Evolutionary conservation across 2,329 filamentous ascomycete genomes (phyloP), one percentile per base, ranked within the genome.

Genomic region (Trichoderma afroharzianum): DNA sequence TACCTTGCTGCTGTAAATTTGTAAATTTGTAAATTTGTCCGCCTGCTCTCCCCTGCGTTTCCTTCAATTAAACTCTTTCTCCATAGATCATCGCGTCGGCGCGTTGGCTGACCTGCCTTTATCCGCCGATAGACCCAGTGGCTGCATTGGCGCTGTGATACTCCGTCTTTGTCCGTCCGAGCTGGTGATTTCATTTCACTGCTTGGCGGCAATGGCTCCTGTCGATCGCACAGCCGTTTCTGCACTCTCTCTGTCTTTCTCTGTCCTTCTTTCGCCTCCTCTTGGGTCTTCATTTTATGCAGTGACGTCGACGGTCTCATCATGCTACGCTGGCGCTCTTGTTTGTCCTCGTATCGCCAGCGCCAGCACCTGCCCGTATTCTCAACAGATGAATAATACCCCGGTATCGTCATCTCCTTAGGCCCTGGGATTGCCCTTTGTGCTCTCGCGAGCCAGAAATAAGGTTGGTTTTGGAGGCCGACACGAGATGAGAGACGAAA

Each of bases 1-100:
- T 36, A 36, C 33, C 33, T 36, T 36, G 33, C 39, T 43, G 39
- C 39, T 43, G 39, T 43, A 26, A n/a, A n/a, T n/a, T n/a, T n/a
- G 26, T 26, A 43, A 43, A 43, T n/a, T 43, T 8, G 43, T 21
- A 50, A 21, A 50, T 50, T 64, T 47, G 68, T 69, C 66, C 21
- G 39, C 53, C 32, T 43, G 53, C 55, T 53, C n/a, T 33, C 36
- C 66, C 55, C 66, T 68, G 33, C 55, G 36, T 32, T 62, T 21
- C 59, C 63, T 68, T 70, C 58, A 71, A 71, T 71, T 43, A 68
- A 71, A 70, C 47, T 26, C 59, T 6, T 33, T 26, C 63, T 58
- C 63, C 70, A 68, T 68, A 63, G 70, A 71, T 71, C 70, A 55
- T 63, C 70, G 63, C 43, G 26, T 68, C 30, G 53, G 33, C 69